These are phyloP conservation scores for Colletotrichum agaves DNA, from an alignment of 2,329 filamentous ascomycete species.

Conservation along the genomic window DNA sequence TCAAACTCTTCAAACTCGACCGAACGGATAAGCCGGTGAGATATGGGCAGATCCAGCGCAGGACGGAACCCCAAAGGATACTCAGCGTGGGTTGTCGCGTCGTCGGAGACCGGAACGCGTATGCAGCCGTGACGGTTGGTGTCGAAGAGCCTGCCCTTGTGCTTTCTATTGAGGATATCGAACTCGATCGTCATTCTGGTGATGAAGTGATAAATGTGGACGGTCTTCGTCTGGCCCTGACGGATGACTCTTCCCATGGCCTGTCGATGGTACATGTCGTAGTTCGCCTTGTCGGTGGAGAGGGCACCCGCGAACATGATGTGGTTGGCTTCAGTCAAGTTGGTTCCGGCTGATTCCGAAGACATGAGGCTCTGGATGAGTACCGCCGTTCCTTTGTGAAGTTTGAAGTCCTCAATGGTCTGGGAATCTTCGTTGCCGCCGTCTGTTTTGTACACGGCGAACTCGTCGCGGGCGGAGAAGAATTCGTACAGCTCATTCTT, in stretches of 20 bases:
- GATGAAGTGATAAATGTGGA: constrained; percentile 54
- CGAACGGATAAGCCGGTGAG: constrained; percentile 17
- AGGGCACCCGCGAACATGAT: constrained; percentile 53
- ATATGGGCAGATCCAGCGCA: neutral
- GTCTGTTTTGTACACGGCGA: constrained; percentile 35
- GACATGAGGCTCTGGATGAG: constrained; percentile 52
- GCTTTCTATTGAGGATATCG: constrained; percentile 45
- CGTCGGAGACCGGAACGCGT: constrained; percentile 5
- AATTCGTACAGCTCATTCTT: constrained; percentile 40
- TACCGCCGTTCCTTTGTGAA: constrained; percentile 40
- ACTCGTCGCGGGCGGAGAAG: constrained; percentile 10
- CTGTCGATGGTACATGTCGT: constrained; percentile 51
- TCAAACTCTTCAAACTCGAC: constrained; percentile 30
- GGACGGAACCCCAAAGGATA: constrained; percentile 21
- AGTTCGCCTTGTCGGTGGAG: constrained; percentile 46
- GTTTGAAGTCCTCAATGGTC: constrained; percentile 44
- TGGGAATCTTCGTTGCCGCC: constrained; percentile 22
- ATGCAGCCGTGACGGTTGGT: neutral
- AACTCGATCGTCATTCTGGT: constrained; percentile 53
- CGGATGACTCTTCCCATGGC: constrained; percentile 53
- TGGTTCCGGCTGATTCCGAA: constrained; percentile 53
- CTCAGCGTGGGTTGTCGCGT: neutral
- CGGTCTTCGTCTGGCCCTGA: constrained; percentile 50
- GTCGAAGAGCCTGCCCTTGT: constrained; percentile 1
- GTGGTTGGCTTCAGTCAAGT: constrained; percentile 55